Evolutionary conservation across 306 rosid genomes (phyloP).

Genomic region (Cucurbita pepo): DNA sequence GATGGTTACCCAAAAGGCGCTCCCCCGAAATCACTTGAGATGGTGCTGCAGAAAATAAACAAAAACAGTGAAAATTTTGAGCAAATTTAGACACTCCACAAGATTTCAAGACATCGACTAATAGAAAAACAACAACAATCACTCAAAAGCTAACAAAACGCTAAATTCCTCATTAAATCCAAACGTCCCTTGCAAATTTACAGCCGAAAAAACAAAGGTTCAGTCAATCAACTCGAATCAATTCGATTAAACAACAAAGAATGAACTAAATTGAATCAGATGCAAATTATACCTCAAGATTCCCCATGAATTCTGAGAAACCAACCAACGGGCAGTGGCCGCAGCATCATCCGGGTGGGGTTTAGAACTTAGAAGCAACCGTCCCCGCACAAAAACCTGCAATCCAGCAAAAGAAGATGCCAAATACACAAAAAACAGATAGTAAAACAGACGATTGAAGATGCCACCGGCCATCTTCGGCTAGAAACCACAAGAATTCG

Average conservation of each 20-base stretch:
- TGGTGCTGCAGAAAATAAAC: slow-evolving; percentile 42
- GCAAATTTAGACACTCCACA: too few species aligned
- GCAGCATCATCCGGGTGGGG: slow-evolving; percentile 55
- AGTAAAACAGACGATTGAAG: not conserved
- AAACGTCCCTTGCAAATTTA: not conserved
- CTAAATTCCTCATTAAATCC: not conserved
- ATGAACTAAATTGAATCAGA: not conserved
- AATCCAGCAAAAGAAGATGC: slow-evolving; percentile 9
- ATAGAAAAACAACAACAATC: too few species aligned
- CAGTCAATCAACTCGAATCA: not conserved
- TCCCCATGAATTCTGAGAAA: slow-evolving; percentile 63
- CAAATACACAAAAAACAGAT: not conserved
- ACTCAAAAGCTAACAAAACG: not conserved
- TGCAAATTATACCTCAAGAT: slow-evolving; percentile 35
- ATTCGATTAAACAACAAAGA: not conserved
- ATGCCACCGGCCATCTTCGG: slow-evolving; percentile 7
- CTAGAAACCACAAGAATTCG: not conserved
- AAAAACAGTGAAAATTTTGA: not conserved
- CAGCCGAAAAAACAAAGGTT: not conserved
- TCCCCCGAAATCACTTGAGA: slow-evolving; percentile 69
- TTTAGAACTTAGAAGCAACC: slow-evolving; percentile 26
- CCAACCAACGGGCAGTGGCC: slow-evolving; percentile 76
- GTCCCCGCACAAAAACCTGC: slow-evolving; percentile 12
- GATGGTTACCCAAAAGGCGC: slow-evolving; percentile 79
- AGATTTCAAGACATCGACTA: too few species aligned